phyloP scores from a whole-genome alignment of 352 stramenopile species.

The Phytophthora tubulina region DNA sequence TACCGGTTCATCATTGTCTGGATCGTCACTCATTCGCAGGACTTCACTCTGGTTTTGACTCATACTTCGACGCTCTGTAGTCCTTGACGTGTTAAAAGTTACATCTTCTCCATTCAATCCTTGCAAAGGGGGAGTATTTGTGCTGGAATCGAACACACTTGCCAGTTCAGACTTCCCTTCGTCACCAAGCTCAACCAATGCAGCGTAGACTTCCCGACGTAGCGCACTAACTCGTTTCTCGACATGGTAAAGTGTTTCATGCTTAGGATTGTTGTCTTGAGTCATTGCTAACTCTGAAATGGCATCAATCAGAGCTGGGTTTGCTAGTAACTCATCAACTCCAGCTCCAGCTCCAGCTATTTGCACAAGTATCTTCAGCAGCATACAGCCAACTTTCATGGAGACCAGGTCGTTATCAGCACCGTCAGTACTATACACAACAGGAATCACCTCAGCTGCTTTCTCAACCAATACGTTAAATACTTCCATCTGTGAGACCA shows the following conservation, averaged over 20 bases:
- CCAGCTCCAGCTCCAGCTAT: constrained; percentile 20
- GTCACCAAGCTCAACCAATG: constrained; percentile 48
- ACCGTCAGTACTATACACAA: constrained; percentile 2
- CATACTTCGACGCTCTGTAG: constrained; percentile 7
- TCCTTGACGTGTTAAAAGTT: constrained; percentile 4
- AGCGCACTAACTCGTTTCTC: constrained; percentile 56
- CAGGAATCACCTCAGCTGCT: constrained; percentile 30
- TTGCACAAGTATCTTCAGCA: constrained; percentile 40
- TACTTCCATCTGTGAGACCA: not conserved
- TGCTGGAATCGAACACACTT: constrained; percentile 4
- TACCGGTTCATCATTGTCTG: constrained; percentile 7
- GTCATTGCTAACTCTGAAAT: constrained; percentile 23
- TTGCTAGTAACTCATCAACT: constrained; percentile 22
- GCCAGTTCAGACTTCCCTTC: constrained; percentile 42
- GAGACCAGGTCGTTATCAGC: constrained; percentile 3
- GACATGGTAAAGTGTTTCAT: constrained; percentile 45
- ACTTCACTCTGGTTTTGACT: not conserved
- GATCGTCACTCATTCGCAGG: constrained; percentile 5
- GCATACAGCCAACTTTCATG: constrained; percentile 23
- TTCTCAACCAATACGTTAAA: constrained; percentile 33
- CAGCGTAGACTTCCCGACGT: constrained; percentile 56
- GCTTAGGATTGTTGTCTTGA: constrained; percentile 35
- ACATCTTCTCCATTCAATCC: constrained; percentile 1
- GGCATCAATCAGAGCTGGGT: constrained; percentile 21
- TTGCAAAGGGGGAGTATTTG: not conserved